Evolutionary conservation across 495 filamentous ascomycete genomes (phyloP).

Genomic region (Choiromyces venosus): DNA sequence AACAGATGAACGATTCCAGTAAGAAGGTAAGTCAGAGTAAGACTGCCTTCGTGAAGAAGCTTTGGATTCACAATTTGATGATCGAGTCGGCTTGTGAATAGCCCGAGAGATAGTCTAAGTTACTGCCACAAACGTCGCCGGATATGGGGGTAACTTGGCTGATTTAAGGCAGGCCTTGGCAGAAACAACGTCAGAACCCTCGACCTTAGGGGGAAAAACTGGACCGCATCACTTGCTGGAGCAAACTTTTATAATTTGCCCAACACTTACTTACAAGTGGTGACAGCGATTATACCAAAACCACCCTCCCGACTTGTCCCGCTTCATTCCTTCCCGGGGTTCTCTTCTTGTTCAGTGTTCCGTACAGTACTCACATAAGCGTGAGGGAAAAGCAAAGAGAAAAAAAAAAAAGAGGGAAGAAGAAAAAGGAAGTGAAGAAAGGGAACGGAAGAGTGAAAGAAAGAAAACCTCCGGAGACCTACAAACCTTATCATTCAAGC

Average conservation of each 20-base stretch:
- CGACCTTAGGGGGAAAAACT: background rate
- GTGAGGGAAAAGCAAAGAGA: conserved; percentile 3
- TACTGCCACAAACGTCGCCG: background rate
- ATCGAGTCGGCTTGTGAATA: background rate
- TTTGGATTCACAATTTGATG: background rate
- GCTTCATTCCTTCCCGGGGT: background rate
- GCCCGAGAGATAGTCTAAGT: background rate
- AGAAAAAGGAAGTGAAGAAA: background rate
- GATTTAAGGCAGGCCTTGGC: background rate
- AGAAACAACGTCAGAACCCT: background rate
- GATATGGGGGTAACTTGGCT: background rate
- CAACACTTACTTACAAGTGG: background rate
- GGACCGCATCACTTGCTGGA: background rate
- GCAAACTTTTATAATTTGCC: background rate
- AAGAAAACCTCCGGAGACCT: conserved; percentile 7
- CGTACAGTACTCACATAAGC: background rate
- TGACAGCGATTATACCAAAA: background rate
- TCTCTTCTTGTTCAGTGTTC: background rate
- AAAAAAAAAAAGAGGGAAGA: conserved; percentile 6
- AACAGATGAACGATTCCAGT: background rate
- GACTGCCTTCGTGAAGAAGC: too few species aligned
- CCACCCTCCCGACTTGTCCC: background rate
- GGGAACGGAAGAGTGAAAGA: conserved; percentile 11
- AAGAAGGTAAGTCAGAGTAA: background rate
- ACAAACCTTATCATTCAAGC: background rate